Evolutionary conservation across 306 rosid species (phyloP), one percentile per base, ranked within the genome.

Genomic region (Inga leiocalycina): DNA sequence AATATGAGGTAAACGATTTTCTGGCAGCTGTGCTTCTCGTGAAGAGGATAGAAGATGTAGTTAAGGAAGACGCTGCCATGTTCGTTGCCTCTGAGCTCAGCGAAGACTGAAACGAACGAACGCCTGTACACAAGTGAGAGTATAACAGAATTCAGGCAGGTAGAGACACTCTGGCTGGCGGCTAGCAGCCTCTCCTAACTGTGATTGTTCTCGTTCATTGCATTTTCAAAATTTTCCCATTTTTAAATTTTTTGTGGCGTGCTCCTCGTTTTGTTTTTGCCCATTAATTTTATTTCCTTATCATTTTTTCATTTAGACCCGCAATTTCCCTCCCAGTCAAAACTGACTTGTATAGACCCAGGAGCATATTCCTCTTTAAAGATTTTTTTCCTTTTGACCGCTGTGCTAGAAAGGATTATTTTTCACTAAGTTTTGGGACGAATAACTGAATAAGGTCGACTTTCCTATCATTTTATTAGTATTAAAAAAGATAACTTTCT

Each of bases 61-160:
- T 64, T 10, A 86, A 46, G 46, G 88, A 74, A 46, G 94, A 52
- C 2, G 93, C 71, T 19, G 91, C 86, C 88, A 87, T 88, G 74
- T 82, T 83, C 41, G 37, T 81, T 78, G 67, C 68, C 22, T n/a
- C 81, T 51, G 84, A 79, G 67, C n/a, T 56, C n/a, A 59, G 66
- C 32, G 2, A 67, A 57, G 79, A 62, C 32, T 37, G 46, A 19
- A 62, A 39, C n/a, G 19, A 19, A 41, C 30, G 14, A 71, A 19
- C 16, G 44, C 65, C 11, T 81, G 76, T 52, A 79, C 52, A 56
- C n/a, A 17, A 37, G n/a, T 59, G 16, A 43, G 17, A 43, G 27
- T 30, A 49, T 8, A 34, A 27, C 80, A 44, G 8, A 16, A 19
- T 57, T 51, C 72, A 4, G 20, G 13, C 6, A 20, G 24, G 65